Base-by-base conservation (phyloP, 2,329 filamentous ascomycete genomes). In the Trichoderma guizhouense region DNA sequence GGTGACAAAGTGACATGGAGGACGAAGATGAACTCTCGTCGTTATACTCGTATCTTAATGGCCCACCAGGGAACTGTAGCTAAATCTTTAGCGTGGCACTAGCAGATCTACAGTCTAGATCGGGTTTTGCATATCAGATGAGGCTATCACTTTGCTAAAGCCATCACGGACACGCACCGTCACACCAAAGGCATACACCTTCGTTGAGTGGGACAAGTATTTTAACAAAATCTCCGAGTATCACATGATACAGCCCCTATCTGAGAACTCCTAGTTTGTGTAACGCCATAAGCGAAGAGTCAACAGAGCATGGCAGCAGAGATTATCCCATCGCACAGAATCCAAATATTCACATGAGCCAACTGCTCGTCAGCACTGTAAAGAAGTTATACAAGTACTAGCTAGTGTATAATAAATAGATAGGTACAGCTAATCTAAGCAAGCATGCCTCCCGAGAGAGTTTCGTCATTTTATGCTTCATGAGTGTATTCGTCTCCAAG, bases 401-500 rank as follows among this genome's bases (percentile, higher is more conserved):
- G 47, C 47, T 53, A 53, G 21, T 53, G 47, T 53, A 53, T 53
- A 24, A 53, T 9, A 65, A 32, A 51, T 65, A 36, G 32, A 51
- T 18, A 36, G n/a, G n/a, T 15, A 9, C 47, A 53, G 12, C 64
- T 28, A 67, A 57, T 57, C 30, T 36, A 67, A 53, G 14, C 18
- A 67, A 55, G 24, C 36, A 47, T 51, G 47, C 47, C 47, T 28
- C 36, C 36, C 11, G 24, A 34, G 32, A 65, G 28, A 65, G 47
- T 14, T 34, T 32, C 32, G 9, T 58, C 32, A 57, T 69, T 30
- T 51, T 51, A 69, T 69, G 39, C 66, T 60, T 61, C 66, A 43
- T 61, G 26, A 68, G 64, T 57, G 58, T 60, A 60, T 69, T 36
- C 55, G 24, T 69, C 43, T 58, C 39, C 53, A 65, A 65, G 36